phyloP scores from a whole-genome alignment of 208 protist genomes.

The Leishmania tarentolae region DNA sequence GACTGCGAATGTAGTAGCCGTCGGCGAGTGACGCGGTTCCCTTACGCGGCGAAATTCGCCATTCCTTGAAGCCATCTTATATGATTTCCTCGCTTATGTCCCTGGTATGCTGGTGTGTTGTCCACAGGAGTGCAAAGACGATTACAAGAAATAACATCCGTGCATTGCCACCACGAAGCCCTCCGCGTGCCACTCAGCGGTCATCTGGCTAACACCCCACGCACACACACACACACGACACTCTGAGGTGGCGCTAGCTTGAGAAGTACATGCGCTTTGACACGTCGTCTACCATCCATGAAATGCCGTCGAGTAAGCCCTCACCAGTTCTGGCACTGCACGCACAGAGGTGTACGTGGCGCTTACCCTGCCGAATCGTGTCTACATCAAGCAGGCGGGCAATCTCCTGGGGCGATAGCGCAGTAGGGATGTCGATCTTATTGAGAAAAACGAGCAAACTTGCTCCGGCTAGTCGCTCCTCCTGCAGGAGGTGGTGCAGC shows the following conservation, averaged over 20 bases:
- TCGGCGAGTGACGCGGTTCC: background rate
- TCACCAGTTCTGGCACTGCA: conserved; percentile 97
- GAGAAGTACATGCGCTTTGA: conserved; percentile 90
- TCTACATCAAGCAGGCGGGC: conserved; percentile 75
- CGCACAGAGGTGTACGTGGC: conserved; percentile 94
- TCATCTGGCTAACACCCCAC: background rate
- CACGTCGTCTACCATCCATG: conserved; percentile 99
- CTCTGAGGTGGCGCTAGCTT: conserved; percentile 18
- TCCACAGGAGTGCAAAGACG: background rate
- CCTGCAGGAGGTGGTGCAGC: conserved; percentile 94
- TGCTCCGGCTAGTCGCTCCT: conserved; percentile 97
- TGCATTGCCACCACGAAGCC: background rate
- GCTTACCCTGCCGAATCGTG: conserved; percentile 73
- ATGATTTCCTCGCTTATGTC: background rate
- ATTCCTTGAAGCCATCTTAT: background rate
- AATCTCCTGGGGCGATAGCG: conserved; percentile 69
- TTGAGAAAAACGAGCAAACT: conserved; percentile 99
- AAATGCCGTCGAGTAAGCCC: conserved; percentile 96
- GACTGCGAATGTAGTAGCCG: background rate
- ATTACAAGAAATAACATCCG: background rate
- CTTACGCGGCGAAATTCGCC: background rate
- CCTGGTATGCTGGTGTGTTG: background rate
- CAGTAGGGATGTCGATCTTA: conserved; percentile 98
- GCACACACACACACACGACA: background rate
- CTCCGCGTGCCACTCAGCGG: background rate